A percentile compares a stretch with the other conserved stretches of the same genome.
Conservation (phyloP, 108 stramenopile species). For the Cyclotella atomus region DNA sequence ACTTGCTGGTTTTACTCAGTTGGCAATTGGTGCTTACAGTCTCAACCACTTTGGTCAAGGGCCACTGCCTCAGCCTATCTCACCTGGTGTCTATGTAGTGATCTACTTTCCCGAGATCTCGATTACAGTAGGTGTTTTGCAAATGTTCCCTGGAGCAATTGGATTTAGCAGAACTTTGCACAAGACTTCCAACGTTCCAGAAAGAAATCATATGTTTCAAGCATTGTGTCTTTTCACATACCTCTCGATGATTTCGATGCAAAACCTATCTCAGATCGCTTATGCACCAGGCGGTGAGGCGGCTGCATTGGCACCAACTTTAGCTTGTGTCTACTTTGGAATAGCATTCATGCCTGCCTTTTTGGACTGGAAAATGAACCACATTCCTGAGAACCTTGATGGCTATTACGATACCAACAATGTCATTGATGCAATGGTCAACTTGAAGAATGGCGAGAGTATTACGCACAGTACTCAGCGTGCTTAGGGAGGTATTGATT, state of each 20-base stretch:
- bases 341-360: constrained; percentile 5
- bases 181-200: background rate
- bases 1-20: constrained; percentile 17
- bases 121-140: constrained; percentile 9
- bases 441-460: background rate
- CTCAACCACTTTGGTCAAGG: constrained; percentile 1
- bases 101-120: constrained; percentile 8
- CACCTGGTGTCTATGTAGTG: background rate
- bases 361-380: constrained; percentile 4
- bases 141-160: constrained; percentile 3
- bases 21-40: constrained; percentile 7
- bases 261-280: no score
- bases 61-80: background rate
- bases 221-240: background rate
- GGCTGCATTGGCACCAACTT: background rate
- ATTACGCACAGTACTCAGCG: background rate
- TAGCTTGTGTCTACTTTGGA: constrained; percentile 1
- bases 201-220: background rate
- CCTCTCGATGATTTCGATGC: constrained; percentile 7
- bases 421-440: background rate
- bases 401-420: constrained; percentile 1
- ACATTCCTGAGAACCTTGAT: background rate
- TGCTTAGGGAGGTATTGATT: no score
- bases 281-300: background rate
- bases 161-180: background rate